A percentile compares a stretch with the other conserved stretches of the same genome.
phyloP scores from a whole-genome alignment of 768 basidiomycete genomes.

The Mycena amicta region DNA sequence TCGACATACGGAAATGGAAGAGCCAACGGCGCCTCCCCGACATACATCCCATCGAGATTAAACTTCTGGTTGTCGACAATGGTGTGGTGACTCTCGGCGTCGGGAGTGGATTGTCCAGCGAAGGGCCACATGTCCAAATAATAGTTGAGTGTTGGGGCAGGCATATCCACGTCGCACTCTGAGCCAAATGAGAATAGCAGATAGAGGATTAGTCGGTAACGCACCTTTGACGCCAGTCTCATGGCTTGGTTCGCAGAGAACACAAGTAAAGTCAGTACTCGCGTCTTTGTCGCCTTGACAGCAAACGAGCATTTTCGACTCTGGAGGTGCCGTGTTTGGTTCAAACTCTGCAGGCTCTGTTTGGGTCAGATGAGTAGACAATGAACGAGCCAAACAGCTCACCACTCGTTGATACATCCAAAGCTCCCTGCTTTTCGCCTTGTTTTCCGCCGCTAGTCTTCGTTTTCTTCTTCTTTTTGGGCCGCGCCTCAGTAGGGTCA shows the following conservation, averaged over 20 bases:
- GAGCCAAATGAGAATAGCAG: background rate
- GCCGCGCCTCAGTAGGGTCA: no score
- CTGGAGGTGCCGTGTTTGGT: background rate
- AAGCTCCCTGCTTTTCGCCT: background rate
- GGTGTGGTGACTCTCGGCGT: background rate
- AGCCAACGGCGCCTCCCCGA: background rate
- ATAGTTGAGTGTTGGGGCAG: background rate
- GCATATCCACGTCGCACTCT: background rate
- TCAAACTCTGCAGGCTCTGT: background rate
- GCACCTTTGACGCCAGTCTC: background rate
- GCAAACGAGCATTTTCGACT: background rate
- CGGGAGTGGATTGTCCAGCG: background rate
- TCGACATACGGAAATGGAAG: background rate
- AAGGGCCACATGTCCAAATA: background rate
- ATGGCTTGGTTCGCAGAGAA: background rate
- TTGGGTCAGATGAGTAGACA: no score
- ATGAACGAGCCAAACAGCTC: no score
- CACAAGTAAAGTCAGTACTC: background rate
- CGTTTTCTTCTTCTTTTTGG: no score
- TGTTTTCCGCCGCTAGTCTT: background rate
- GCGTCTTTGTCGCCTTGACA: background rate
- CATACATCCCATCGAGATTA: background rate
- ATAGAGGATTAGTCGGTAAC: background rate
- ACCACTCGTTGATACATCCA: background rate
- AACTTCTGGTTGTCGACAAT: background rate